Conservation (phyloP, 495 filamentous ascomycete genomes). For the Aeminium ludgeri region DNA sequence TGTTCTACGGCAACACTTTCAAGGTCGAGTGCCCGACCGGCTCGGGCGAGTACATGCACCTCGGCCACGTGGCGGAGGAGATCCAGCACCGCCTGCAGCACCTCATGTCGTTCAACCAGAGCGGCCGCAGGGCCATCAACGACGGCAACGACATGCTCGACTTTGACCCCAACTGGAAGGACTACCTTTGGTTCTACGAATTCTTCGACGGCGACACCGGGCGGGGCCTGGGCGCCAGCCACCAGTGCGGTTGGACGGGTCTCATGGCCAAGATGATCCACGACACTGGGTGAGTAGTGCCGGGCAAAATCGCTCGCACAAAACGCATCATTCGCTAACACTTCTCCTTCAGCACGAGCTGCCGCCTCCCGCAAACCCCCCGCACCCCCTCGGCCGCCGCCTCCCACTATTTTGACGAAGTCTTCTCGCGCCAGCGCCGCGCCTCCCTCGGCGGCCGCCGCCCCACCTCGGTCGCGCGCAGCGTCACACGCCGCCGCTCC, state of each 20-base stretch:
- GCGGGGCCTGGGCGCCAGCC: conserved; percentile 75
- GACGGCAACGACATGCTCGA: conserved; percentile 66
- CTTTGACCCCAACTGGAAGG: conserved; percentile 81
- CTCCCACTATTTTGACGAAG: conserved; percentile 87
- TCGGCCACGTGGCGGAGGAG: conserved; percentile 91
- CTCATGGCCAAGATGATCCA: conserved; percentile 92
- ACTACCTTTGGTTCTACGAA: conserved; percentile 89
- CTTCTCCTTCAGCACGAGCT: conserved; percentile 46
- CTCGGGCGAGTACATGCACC: conserved; percentile 87
- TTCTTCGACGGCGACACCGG: conserved; percentile 92
- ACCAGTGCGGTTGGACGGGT: conserved; percentile 97
- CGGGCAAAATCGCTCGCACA: conserved; percentile 1
- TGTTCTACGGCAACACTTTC: conserved; percentile 81
- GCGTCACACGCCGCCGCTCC: conserved; percentile 71
- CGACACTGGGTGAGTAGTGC: conserved; percentile 61
- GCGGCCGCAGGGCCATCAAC: conserved; percentile 76
- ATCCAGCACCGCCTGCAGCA: conserved; percentile 91
- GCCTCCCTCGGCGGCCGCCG: conserved; percentile 9
- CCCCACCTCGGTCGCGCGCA: conserved; percentile 41
- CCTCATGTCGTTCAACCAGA: conserved; percentile 64
- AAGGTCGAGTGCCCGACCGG: conserved; percentile 88
- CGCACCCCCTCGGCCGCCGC: conserved; percentile 68
- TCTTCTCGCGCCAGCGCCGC: conserved; percentile 45
- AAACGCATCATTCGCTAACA: conserved; percentile 12
- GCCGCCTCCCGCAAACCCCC: conserved; percentile 83